Percentiles rank a stretch among this genome's conserved stretches.
Evolutionary conservation across 441 rosid genomes (phyloP).

Genomic region (Geranium incanum): DNA sequence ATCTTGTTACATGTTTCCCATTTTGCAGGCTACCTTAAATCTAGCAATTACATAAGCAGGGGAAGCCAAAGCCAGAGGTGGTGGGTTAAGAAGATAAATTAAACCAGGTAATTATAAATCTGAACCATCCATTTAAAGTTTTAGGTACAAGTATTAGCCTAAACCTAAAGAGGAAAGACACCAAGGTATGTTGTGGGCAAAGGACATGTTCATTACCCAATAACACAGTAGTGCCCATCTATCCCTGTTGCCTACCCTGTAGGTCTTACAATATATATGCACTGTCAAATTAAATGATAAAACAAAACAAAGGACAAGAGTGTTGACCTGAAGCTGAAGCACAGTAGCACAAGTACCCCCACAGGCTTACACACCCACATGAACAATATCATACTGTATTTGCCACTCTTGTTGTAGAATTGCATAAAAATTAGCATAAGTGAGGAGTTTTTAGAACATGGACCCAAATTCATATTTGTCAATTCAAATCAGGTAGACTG

Average conservation of each 20-base stretch:
- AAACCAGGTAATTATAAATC: background rate
- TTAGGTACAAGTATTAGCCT: background rate
- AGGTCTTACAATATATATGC: background rate
- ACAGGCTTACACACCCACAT: background rate
- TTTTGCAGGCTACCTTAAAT: background rate
- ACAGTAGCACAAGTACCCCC: background rate
- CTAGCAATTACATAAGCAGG: background rate
- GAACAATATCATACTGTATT: background rate
- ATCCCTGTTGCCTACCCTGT: background rate
- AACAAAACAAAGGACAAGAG: background rate
- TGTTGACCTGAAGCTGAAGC: constrained; percentile 5
- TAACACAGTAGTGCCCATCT: background rate
- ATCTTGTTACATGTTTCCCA: background rate
- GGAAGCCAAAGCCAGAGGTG: background rate
- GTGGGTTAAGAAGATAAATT: background rate
- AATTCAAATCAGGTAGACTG: too few species aligned
- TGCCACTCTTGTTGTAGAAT: background rate
- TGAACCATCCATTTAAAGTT: constrained; percentile 5
- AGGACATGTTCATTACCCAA: background rate
- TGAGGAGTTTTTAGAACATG: too few species aligned
- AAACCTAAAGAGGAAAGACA: background rate
- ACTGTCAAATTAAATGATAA: constrained; percentile 2
- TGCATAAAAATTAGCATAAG: background rate
- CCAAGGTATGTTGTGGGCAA: background rate
- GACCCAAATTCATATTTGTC: too few species aligned